Conservation (phyloP, 1,139 yeast genomes). For the Debaryomyces sp. region DNA sequence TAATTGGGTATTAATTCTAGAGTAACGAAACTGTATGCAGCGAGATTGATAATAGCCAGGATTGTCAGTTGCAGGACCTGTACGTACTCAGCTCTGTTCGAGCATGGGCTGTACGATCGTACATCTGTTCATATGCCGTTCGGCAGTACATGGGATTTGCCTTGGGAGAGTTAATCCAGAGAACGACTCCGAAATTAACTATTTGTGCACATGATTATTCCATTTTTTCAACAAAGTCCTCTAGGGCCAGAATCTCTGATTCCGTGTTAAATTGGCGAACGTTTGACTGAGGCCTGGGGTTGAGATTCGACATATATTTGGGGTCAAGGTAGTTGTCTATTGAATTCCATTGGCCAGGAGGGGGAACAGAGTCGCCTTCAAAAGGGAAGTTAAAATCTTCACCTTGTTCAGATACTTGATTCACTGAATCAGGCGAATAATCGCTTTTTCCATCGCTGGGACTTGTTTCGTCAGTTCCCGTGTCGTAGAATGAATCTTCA, state of each 20-base stretch:
- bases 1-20: not conserved
- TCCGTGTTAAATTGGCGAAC: slow-evolving; percentile 1
- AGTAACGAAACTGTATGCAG: not conserved
- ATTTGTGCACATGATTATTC: not conserved
- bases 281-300: not conserved
- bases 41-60: not conserved
- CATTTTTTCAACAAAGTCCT: not conserved
- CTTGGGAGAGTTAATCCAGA: not conserved
- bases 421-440: slow-evolving; percentile 2
- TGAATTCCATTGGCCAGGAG: not conserved
- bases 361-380: slow-evolving; percentile 1
- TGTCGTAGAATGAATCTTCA: slow-evolving; percentile 1
- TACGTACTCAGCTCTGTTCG: not conserved
- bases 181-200: not conserved
- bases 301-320: not conserved
- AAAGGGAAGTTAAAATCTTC: slow-evolving; percentile 4
- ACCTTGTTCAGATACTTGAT: not conserved
- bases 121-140: not conserved
- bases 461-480: slow-evolving; percentile 10
- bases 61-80: not conserved
- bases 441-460: slow-evolving; percentile 2
- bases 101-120: not conserved
- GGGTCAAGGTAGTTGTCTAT: slow-evolving; percentile 1
- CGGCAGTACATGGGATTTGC: not conserved
- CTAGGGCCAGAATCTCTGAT: slow-evolving; percentile 1